Evolutionary conservation across 2,329 filamentous ascomycete genomes (phyloP), one percentile per base, ranked within the genome.

Genomic region (Sordariomycetes sp.): DNA sequence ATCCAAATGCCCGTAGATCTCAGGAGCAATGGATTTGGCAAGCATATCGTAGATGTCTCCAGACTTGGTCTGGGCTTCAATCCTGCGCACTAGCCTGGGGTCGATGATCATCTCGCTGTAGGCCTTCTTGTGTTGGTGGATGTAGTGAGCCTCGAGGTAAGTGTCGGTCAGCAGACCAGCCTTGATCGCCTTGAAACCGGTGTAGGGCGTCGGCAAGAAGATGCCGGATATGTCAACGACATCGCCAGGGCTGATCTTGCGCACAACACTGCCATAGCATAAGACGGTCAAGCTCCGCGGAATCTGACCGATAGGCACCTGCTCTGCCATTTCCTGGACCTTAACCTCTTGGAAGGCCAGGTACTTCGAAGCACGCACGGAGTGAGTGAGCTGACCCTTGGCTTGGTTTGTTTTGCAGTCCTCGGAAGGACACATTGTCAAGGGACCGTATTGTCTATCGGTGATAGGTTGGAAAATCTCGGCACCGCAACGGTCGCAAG

Each of bases 281-380:
- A 94, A 75, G 16, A 98, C 67, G 0, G 90, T 96, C 42, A 98
- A 65, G 37, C 86, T 86, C 39, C 92, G 78, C 21, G 92, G 92
- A 48, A 98, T 98, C 55, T 98, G 92, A 33, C 92, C 92, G 43
- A 98, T 93, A 7, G 92, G 92, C 0, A 98, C 92, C 58, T 98
- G 92, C 55, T 98, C 92, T n/a, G 92, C 87, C 78, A 96, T 86
- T 56, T 98, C 92, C 60, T 98, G 92, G 37, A 98, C 87, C 65
- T 96, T 96, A 60, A 96, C 79, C 59, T 98, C 92, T 59, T 98
- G 92, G 66, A 98, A 98, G 4, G 92, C 87, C 50, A 94, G 64
- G 53, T 96, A 98, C 51, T 96, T 98, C 33, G 88, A 95, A 1
- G 90, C 92, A 48, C 92, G 76, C n/a, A 88, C 93, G 1, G 90